Evolutionary conservation across 306 rosid genomes (phyloP).

Genomic region (Prosopis cineraria): DNA sequence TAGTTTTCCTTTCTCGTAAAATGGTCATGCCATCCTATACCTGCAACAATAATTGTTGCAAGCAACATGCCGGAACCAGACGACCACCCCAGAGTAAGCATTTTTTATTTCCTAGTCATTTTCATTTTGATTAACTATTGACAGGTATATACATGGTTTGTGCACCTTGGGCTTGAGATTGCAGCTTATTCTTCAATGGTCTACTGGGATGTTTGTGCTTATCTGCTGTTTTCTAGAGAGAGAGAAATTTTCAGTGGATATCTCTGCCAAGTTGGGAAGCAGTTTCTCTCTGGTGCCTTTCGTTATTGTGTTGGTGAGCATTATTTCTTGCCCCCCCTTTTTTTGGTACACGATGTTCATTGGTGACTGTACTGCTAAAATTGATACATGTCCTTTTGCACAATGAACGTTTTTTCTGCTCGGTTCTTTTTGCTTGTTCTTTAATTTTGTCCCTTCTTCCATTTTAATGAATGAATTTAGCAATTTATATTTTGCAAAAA

Average conservation of each 20-base stretch:
- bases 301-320: slow-evolving; percentile 77
- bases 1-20: slow-evolving; percentile 2
- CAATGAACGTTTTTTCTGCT: background rate
- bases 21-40: slow-evolving; percentile 5
- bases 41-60: slow-evolving; percentile 23
- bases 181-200: slow-evolving; percentile 96
- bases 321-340: background rate
- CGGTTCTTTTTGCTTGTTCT: background rate
- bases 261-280: slow-evolving; percentile 81
- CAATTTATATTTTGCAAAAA: background rate
- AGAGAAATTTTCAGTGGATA: slow-evolving; percentile 63
- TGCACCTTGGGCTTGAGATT: slow-evolving; percentile 76
- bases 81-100: slow-evolving; percentile 47
- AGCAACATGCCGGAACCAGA: slow-evolving; percentile 41
- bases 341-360: background rate
- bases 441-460: background rate
- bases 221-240: slow-evolving; percentile 77
- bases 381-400: background rate
- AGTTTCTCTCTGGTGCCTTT: slow-evolving; percentile 83
- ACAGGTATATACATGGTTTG: slow-evolving; percentile 68
- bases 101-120: slow-evolving; percentile 56
- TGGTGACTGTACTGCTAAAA: background rate
- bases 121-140: slow-evolving; percentile 61
- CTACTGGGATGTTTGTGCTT: slow-evolving; percentile 81
- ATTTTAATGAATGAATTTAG: background rate